Percentiles rank a stretch among this genome's conserved stretches.
These are phyloP conservation scores for Canavalia ensiformis DNA, from an alignment of 306 rosid species.

Conservation along the genomic window DNA sequence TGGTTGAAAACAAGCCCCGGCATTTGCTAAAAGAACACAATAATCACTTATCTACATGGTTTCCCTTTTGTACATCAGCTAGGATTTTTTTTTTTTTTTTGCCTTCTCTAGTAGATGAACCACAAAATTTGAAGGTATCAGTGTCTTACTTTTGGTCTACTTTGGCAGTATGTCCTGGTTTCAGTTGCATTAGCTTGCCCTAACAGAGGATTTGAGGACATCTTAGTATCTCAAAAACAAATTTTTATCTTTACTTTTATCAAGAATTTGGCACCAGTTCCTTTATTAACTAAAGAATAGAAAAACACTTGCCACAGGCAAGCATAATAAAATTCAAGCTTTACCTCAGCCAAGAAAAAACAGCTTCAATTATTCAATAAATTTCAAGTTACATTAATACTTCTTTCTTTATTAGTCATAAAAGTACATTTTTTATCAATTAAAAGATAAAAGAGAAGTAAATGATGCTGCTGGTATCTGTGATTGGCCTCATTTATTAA, in stretches of 20 bases:
- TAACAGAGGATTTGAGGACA: background rate
- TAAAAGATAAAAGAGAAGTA: background rate
- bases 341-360: background rate
- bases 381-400: background rate
- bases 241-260: background rate
- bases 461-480: background rate
- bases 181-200: background rate
- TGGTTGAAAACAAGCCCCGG: too few species aligned
- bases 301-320: background rate
- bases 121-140: too few species aligned
- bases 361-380: background rate
- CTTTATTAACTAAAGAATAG: slow-evolving; percentile 28
- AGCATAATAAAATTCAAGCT: slow-evolving; percentile 17
- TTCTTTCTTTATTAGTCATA: background rate
- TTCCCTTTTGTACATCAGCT: too few species aligned
- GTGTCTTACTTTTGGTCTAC: too few species aligned
- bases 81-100: too few species aligned
- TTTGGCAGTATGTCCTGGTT: background rate
- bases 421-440: background rate
- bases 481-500: slow-evolving; percentile 3
- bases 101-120: too few species aligned
- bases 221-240: slow-evolving; percentile 4
- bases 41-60: too few species aligned
- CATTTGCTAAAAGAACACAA: too few species aligned
- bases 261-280: background rate